Conservation (phyloP, 1,284 basidiomycete genomes). For the Leccinum discolor region DNA sequence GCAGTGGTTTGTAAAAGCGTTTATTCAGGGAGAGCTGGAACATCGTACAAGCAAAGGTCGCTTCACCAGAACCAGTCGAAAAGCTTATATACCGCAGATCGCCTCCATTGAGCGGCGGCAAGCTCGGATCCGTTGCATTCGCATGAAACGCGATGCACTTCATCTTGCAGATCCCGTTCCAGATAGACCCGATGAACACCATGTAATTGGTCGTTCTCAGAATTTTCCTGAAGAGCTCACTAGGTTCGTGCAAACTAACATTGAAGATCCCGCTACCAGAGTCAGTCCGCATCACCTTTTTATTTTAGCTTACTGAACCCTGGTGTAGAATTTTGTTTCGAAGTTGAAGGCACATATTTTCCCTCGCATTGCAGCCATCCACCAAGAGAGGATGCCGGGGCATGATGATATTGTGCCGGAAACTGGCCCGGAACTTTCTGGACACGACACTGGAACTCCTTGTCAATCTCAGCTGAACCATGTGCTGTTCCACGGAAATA, state of each 20-base stretch:
- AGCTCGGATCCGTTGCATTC: background rate
- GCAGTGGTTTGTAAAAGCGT: no score
- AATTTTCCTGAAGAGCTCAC: constrained; percentile 15
- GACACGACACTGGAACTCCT: no score
- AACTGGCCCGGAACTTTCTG: no score
- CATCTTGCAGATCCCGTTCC: background rate
- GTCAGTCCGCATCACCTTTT: background rate
- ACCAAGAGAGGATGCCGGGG: background rate
- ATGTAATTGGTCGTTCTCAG: constrained; percentile 17
- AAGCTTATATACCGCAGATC: background rate
- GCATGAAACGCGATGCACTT: background rate
- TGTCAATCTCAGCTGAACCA: no score
- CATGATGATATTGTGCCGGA: background rate
- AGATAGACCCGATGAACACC: constrained; percentile 7
- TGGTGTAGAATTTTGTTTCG: background rate
- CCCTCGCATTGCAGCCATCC: background rate
- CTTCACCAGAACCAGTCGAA: background rate
- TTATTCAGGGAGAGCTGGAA: background rate
- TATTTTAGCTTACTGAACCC: background rate
- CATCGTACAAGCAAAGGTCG: background rate
- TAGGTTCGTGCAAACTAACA: constrained; percentile 9
- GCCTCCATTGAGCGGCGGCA: background rate
- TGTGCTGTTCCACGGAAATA: no score
- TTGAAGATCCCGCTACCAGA: background rate
- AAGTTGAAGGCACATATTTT: background rate